Conservation (phyloP, 495 filamentous ascomycete species). For the Neurospora terricola region DNA sequence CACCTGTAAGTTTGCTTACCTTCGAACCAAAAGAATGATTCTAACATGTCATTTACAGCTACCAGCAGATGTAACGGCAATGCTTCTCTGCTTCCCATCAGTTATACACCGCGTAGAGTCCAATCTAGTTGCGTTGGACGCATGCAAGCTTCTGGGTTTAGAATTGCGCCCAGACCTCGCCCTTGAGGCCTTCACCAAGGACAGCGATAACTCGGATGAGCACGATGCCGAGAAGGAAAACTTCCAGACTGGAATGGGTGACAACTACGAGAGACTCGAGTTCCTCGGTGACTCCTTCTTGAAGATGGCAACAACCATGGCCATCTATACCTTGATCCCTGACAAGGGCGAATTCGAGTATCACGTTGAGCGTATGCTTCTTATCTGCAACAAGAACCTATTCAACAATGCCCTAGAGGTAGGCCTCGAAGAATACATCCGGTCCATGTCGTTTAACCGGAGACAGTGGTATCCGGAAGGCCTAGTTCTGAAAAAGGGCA, state of each 20-base stretch:
- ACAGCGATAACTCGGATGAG: slow-evolving; percentile 83
- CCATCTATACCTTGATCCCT: slow-evolving; percentile 65
- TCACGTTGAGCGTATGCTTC: slow-evolving; percentile 81
- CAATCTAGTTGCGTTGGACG: slow-evolving; percentile 69
- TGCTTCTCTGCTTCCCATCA: slow-evolving; percentile 66
- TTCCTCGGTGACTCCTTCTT: slow-evolving; percentile 91
- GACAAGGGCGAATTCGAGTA: slow-evolving; percentile 77
- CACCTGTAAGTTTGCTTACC: slow-evolving; percentile 47
- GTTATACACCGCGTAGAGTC: slow-evolving; percentile 77
- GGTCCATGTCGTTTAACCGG: slow-evolving; percentile 71
- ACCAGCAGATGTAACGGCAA: slow-evolving; percentile 51
- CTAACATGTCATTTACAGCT: slow-evolving; percentile 41
- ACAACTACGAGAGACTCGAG: slow-evolving; percentile 91
- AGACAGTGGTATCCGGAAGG: slow-evolving; percentile 78
- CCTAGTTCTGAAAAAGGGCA: slow-evolving; percentile 44
- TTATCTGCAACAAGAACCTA: slow-evolving; percentile 89
- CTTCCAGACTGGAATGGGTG: slow-evolving; percentile 82
- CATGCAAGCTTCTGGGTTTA: slow-evolving; percentile 43
- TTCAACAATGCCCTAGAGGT: slow-evolving; percentile 62
- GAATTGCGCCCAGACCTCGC: slow-evolving; percentile 56
- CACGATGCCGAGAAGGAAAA: slow-evolving; percentile 61
- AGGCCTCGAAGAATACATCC: slow-evolving; percentile 67
- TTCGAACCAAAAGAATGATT: not conserved
- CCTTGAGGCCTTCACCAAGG: slow-evolving; percentile 88
- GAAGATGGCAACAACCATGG: slow-evolving; percentile 90